phyloP scores from a whole-genome alignment of 2,329 filamentous ascomycete species.

The Conoideocrella luteorostrata region DNA sequence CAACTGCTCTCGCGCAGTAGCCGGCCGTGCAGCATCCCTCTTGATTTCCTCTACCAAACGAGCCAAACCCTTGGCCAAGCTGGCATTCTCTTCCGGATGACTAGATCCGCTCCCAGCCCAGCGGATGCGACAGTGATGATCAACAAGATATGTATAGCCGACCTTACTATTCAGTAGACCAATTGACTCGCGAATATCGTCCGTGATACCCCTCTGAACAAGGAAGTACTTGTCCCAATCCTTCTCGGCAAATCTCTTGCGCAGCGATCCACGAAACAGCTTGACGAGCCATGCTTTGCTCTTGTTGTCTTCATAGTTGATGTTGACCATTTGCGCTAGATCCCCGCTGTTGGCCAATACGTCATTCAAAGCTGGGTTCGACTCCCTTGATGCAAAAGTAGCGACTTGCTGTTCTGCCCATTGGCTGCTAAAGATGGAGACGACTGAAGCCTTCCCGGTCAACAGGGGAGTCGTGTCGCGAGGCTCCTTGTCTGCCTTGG shows the following conservation, averaged over 20 bases:
- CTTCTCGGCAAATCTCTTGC: constrained; percentile 40
- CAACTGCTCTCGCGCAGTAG: constrained; percentile 27
- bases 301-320: constrained; percentile 82
- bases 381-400: constrained; percentile 59
- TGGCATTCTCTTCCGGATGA: constrained; percentile 58
- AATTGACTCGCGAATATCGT: constrained; percentile 56
- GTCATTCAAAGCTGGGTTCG: constrained; percentile 64
- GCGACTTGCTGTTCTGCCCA: constrained; percentile 82
- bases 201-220: constrained; percentile 50
- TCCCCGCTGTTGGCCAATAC: constrained; percentile 48
- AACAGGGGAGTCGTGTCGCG: constrained; percentile 71
- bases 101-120: constrained; percentile 83
- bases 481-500: constrained; percentile 42
- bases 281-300: constrained; percentile 56
- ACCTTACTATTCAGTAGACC: constrained; percentile 83
- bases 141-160: constrained; percentile 88
- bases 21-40: constrained; percentile 27
- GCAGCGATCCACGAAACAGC: constrained; percentile 49
- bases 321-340: constrained; percentile 67
- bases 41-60: constrained; percentile 55
- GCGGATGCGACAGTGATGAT: constrained; percentile 79
- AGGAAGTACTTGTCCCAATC: constrained; percentile 58
- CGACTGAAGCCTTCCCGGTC: constrained; percentile 66
- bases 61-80: constrained; percentile 57
- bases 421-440: constrained; percentile 72